Base-by-base conservation (phyloP, 2,329 filamentous ascomycete genomes). In the Penicillium crustosum region DNA sequence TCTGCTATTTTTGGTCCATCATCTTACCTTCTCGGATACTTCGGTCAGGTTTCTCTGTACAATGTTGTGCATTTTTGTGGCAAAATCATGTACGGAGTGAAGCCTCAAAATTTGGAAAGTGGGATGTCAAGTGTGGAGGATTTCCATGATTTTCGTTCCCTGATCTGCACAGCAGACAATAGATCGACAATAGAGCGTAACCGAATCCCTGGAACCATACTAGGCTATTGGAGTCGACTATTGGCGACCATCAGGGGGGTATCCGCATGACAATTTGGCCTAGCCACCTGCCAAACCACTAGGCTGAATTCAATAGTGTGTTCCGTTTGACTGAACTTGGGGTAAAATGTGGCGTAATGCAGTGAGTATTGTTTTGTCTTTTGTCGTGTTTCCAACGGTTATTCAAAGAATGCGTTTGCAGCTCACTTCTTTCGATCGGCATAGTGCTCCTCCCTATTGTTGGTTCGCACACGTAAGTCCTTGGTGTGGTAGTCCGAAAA, bases 211-310 rank as follows among this genome's bases (percentile, higher is more conserved):
- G 64, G 62, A 25, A 31, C 27, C 23, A 19, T 15, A 23, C 41
- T 13, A 44, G 25, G 48, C 55, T 58, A 64, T 60, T 61, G 29
- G 33, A 54, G 29, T 45, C 39, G 43, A 66, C 63, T 66, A 66
- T 66, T 66, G 61, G 51, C 47, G 23, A 64, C 57, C 58, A 61
- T 61, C 58, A 55, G 51, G 57, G 57, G 57, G 60, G 47, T 61
- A 59, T 55, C 57, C 45, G 49, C 29, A 17, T 36, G 33, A 63
- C 55, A 55, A 66, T 61, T 59, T 38, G 17, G 19, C 38, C 48
- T 53, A 58, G 51, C 52, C 41, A 38, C 51, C 56, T 66, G 58
- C 60, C 62, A 66, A 65, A 64, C 61, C 56, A 49, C 44, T 38
- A 53, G 48, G 61, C 57, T 62, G 58, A 59, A 49, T 61, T 65